phyloP scores from a whole-genome alignment of 441 rosid species.

The Aquilaria agallochum region DNA sequence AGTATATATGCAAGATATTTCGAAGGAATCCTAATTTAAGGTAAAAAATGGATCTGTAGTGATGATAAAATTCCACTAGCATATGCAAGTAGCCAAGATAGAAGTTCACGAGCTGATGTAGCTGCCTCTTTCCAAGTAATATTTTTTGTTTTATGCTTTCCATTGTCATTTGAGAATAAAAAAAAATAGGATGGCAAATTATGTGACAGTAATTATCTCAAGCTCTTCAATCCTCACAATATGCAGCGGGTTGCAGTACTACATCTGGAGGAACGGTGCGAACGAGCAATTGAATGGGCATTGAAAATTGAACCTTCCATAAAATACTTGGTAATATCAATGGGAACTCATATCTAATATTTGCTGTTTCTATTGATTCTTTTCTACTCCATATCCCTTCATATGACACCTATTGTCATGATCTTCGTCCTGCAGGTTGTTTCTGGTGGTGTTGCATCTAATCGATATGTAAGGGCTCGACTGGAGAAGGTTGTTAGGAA shows the following conservation, averaged over 20 bases:
- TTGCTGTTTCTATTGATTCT: slow-evolving; percentile 5
- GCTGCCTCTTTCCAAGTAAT: slow-evolving; percentile 96
- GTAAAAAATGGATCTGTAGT: slow-evolving; percentile 30
- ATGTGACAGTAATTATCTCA: not conserved
- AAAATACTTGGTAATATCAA: slow-evolving; percentile 57
- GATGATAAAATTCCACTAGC: slow-evolving; percentile 65
- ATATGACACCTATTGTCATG: slow-evolving; percentile 8
- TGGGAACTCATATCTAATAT: slow-evolving; percentile 1
- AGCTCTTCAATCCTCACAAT: slow-evolving; percentile 8
- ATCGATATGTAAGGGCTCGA: slow-evolving; percentile 60
- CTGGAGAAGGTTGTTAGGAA: slow-evolving; percentile 60
- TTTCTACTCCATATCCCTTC: slow-evolving; percentile 11
- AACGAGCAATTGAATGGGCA: slow-evolving; percentile 91
- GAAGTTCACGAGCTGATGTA: slow-evolving; percentile 80
- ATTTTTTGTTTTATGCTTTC: not conserved
- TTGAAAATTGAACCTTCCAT: slow-evolving; percentile 81
- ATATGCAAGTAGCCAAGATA: slow-evolving; percentile 62
- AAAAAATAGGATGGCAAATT: not conserved
- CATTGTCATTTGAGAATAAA: not conserved
- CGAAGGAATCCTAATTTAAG: no score
- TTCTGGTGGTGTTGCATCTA: slow-evolving; percentile 97
- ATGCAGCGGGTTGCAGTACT: slow-evolving; percentile 87
- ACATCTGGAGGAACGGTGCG: slow-evolving; percentile 93
- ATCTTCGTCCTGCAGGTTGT: slow-evolving; percentile 54
- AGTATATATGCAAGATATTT: no score